Evolutionary conservation across 2,329 filamentous ascomycete genomes (phyloP).

Genomic region (Alternaria triticina): DNA sequence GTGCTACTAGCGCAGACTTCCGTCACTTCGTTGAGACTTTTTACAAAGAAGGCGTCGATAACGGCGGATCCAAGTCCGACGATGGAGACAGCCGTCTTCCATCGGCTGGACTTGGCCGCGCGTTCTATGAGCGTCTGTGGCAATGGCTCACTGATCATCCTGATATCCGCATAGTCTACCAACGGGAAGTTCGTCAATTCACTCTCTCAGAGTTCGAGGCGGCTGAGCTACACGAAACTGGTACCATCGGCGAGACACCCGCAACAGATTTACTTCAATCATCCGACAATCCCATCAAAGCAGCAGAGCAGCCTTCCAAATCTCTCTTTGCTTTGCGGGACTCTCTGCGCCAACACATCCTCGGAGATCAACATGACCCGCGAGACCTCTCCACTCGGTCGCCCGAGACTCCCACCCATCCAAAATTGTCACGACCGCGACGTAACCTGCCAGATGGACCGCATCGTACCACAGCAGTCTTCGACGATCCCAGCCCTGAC

Average conservation of each 20-base stretch:
- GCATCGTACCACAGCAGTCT: conserved; percentile 21
- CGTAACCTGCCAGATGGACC: conserved; percentile 17
- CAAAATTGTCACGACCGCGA: conserved; percentile 6
- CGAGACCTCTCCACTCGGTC: neutral
- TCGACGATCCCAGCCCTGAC: conserved; percentile 32
- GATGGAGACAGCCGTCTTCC: neutral
- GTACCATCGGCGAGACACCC: conserved; percentile 1
- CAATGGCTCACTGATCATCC: conserved; percentile 62
- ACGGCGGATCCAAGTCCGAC: neutral
- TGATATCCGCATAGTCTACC: conserved; percentile 61
- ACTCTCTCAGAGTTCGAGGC: conserved; percentile 42
- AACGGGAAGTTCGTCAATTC: conserved; percentile 44
- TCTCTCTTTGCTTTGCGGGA: conserved; percentile 20
- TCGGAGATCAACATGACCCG: conserved; percentile 8
- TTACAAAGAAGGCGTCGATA: conserved; percentile 32
- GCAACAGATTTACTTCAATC: neutral
- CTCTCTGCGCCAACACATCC: conserved; percentile 28
- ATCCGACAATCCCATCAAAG: neutral
- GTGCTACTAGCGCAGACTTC: conserved; percentile 51
- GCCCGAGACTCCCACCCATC: neutral
- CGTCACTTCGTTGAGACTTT: conserved; percentile 47
- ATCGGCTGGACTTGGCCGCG: conserved; percentile 29
- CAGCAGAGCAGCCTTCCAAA: conserved; percentile 13
- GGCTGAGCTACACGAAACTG: conserved; percentile 28
- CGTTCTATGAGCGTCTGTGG: conserved; percentile 63